Evolutionary conservation across 371 early-diverging fungal genomes (phyloP).

Genomic region (Apophysomyces sp.): DNA sequence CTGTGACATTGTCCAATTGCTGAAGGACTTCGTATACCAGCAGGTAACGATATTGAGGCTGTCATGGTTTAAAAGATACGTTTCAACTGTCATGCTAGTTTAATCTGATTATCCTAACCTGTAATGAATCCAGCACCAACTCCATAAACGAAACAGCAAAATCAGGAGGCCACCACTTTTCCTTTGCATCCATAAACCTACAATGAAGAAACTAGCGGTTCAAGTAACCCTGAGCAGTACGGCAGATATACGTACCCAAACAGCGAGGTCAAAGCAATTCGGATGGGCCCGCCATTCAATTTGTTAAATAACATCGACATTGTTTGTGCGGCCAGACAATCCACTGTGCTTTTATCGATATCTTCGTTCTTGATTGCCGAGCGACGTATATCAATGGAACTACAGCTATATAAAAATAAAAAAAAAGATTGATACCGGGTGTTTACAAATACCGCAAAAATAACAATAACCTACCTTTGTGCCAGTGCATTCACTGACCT

Average conservation of each 20-base stretch:
- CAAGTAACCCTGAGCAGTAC: too few species aligned
- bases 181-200: slow-evolving; percentile 56
- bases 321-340: slow-evolving; percentile 42
- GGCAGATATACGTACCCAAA: slow-evolving; percentile 5
- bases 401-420: slow-evolving; percentile 5
- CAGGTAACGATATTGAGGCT: slow-evolving; percentile 70
- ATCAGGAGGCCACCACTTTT: slow-evolving; percentile 58
- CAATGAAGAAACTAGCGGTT: too few species aligned
- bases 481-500: slow-evolving; percentile 4
- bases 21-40: slow-evolving; percentile 63
- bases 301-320: slow-evolving; percentile 44
- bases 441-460: background rate
- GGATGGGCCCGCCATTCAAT: slow-evolving; percentile 49
- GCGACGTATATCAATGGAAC: slow-evolving; percentile 18
- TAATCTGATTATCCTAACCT: slow-evolving; percentile 26
- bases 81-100: background rate
- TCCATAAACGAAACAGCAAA: slow-evolving; percentile 55
- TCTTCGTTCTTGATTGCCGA: slow-evolving; percentile 9
- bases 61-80: background rate
- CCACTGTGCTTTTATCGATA: slow-evolving; percentile 24
- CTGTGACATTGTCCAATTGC: slow-evolving; percentile 45
- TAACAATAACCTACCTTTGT: background rate
- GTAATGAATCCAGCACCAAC: slow-evolving; percentile 54
- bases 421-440: slow-evolving; percentile 2
- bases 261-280: slow-evolving; percentile 19